Percentiles rank a stretch among this genome's conserved stretches.
These are phyloP conservation scores for Lentinula guzmanii DNA, from an alignment of 768 basidiomycete genomes.

Conservation along the genomic window DNA sequence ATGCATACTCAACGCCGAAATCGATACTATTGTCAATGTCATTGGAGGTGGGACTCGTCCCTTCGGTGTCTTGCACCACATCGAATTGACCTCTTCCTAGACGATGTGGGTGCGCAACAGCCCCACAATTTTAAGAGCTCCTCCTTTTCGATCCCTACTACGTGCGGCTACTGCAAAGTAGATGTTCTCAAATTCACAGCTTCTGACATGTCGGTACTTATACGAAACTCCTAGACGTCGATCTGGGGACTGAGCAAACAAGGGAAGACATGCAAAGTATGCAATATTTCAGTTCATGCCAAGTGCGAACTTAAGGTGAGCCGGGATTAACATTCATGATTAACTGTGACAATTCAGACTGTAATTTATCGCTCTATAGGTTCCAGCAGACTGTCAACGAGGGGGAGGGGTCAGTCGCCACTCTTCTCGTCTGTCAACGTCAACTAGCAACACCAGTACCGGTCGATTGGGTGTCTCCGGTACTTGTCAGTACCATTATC, in stretches of 20 bases:
- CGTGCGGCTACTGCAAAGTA: conserved; percentile 80
- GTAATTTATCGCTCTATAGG: conserved; percentile 30
- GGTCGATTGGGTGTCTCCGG: neutral
- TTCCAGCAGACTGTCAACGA: conserved; percentile 65
- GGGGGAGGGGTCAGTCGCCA: conserved; percentile 20
- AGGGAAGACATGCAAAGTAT: conserved; percentile 77
- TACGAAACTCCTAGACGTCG: conserved; percentile 42
- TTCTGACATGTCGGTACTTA: neutral
- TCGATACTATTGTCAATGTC: conserved; percentile 50
- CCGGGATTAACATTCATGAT: neutral
- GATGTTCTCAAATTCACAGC: conserved; percentile 9
- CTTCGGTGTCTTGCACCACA: neutral
- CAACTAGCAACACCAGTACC: neutral
- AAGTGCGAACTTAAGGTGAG: conserved; percentile 83
- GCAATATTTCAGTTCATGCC: conserved; percentile 73
- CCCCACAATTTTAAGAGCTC: conserved; percentile 83
- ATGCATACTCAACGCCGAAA: conserved; percentile 56
- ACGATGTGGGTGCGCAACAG: conserved; percentile 63
- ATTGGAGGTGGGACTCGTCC: conserved; percentile 49
- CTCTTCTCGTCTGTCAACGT: conserved; percentile 5
- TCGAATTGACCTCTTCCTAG: conserved; percentile 28
- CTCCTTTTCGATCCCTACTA: conserved; percentile 80
- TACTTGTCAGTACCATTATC: neutral
- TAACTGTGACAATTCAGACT: neutral
- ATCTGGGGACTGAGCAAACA: conserved; percentile 88